Evolutionary conservation across 495 filamentous ascomycete genomes (phyloP), one percentile per base, ranked within the genome.

Genomic region (Talaromyces proteolyticus): DNA sequence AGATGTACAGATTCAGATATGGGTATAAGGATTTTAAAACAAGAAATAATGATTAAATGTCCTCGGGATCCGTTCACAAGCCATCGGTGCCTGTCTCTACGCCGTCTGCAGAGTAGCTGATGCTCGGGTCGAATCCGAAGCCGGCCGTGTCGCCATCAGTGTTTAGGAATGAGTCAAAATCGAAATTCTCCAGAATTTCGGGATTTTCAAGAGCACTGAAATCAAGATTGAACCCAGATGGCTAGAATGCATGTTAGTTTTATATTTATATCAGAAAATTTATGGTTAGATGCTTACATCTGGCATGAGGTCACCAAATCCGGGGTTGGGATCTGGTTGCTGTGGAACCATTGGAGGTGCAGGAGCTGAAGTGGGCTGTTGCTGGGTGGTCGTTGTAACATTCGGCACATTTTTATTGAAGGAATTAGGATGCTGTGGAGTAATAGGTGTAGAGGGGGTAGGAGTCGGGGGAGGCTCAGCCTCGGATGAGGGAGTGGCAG

Each of bases 131-230:
- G 50, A 84, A 84, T 17, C 70, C 74, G 47, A 81, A 76, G 25
- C 67, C 68, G 29, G 68, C 65, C 12, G 62, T 66, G 20, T 70
- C 70, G 49, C 77, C 75, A 51, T 82, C 79, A 8, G 77, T 82
- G 53, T 83, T 82, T 44, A 97, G 72, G 79, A 96, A 97, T 0
- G 88, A 89, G 66, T 97, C 92, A 64, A 97, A 97, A 65, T 97
- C 92, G 56, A 97, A 97, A 57, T 88, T 87, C 60, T 89, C 85
- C 43, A 97, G 72, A n/a, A 94, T 85, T 62, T 91, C 78, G 41
- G 70, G 69, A 23, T 75, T 79, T 47, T 80, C 75, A 57, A 87
- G 65, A 40, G 64, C 58, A 56, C 74, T 75, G 59, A 89, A 88
- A 48, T 85, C 82, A 60, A 87, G 74, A 39, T 65, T 77, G 64